Evolutionary conservation across 2,329 filamentous ascomycete genomes (phyloP).

Genomic region (Dactylellina parvicollis): DNA sequence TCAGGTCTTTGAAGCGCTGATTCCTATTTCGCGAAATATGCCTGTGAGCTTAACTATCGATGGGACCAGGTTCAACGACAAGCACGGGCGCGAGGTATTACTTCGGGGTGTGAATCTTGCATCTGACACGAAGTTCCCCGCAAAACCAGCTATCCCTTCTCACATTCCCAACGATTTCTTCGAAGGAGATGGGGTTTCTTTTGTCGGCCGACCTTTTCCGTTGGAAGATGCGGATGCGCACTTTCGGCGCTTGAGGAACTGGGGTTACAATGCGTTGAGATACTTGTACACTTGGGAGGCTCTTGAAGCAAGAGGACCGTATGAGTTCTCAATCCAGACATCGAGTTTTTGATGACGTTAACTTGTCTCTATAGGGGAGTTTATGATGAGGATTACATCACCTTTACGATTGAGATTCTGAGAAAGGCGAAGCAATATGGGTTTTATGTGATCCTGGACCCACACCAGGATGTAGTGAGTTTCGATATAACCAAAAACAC

Average conservation of each 20-base stretch:
- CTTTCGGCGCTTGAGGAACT: conserved; percentile 84
- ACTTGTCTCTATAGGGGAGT: conserved; percentile 65
- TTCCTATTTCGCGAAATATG: conserved; percentile 66
- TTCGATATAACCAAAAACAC: conserved; percentile 58
- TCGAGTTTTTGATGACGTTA: not conserved
- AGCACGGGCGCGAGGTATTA: conserved; percentile 82
- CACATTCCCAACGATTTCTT: conserved; percentile 83
- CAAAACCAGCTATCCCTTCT: conserved; percentile 80
- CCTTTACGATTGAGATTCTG: conserved; percentile 86
- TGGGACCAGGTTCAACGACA: conserved; percentile 83
- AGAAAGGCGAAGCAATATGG: conserved; percentile 86
- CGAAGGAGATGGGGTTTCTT: conserved; percentile 89
- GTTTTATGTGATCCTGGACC: conserved; percentile 98
- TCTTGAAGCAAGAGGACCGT: conserved; percentile 88
- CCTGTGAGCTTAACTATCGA: conserved; percentile 81
- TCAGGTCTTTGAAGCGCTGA: too few species aligned
- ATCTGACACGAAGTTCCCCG: conserved; percentile 88
- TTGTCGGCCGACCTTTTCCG: conserved; percentile 84
- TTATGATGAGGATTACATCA: conserved; percentile 94
- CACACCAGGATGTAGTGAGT: conserved; percentile 93
- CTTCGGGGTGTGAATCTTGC: conserved; percentile 94
- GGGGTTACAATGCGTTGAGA: conserved; percentile 94
- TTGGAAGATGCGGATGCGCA: conserved; percentile 84
- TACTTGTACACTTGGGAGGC: conserved; percentile 99
- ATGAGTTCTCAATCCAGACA: conserved; percentile 11